Evolutionary conservation across 1,139 yeast species (phyloP).

Genomic region (Suhomyces chickasaworum): DNA sequence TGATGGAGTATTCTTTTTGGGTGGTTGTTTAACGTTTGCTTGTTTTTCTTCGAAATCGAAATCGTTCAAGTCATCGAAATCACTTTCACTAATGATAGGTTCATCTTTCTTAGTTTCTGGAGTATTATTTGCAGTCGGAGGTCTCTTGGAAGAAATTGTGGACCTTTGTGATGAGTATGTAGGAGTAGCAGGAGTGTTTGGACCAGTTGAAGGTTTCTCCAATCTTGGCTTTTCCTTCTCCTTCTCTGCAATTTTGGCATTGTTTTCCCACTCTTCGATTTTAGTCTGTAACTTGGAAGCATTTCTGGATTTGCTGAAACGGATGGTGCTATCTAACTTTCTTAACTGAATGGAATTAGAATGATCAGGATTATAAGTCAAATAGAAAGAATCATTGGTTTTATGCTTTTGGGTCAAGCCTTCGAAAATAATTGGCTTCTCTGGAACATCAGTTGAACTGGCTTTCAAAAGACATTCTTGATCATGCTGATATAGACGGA

Average conservation of each 20-base stretch:
- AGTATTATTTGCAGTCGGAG: constrained; percentile 21
- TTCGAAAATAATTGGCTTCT: constrained; percentile 39
- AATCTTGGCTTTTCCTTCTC: background rate
- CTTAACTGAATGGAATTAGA: constrained; percentile 24
- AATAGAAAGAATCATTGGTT: constrained; percentile 35
- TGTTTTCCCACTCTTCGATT: constrained; percentile 18
- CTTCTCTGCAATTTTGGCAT: constrained; percentile 2
- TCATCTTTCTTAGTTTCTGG: constrained; percentile 24
- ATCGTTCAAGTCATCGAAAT: constrained; percentile 39
- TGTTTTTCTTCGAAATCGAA: constrained; percentile 19
- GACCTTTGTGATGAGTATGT: constrained; percentile 5
- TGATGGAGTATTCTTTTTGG: constrained; percentile 11
- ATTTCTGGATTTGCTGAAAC: constrained; percentile 43
- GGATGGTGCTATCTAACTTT: constrained; percentile 34
- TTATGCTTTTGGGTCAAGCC: constrained; percentile 38
- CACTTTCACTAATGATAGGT: constrained; percentile 37
- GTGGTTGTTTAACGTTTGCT: constrained; percentile 8
- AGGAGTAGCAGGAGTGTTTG: constrained; percentile 5
- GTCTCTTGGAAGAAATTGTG: constrained; percentile 20
- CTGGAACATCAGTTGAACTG: constrained; percentile 22
- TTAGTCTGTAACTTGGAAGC: constrained; percentile 23
- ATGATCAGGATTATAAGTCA: constrained; percentile 26
- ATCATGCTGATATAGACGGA: constrained; percentile 39
- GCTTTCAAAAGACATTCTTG: constrained; percentile 40
- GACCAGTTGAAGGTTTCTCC: background rate